Percentiles rank a stretch among this genome's conserved stretches.
These are phyloP conservation scores for Psilocybe tampanensis DNA, from an alignment of 768 basidiomycete species.

Conservation along the genomic window DNA sequence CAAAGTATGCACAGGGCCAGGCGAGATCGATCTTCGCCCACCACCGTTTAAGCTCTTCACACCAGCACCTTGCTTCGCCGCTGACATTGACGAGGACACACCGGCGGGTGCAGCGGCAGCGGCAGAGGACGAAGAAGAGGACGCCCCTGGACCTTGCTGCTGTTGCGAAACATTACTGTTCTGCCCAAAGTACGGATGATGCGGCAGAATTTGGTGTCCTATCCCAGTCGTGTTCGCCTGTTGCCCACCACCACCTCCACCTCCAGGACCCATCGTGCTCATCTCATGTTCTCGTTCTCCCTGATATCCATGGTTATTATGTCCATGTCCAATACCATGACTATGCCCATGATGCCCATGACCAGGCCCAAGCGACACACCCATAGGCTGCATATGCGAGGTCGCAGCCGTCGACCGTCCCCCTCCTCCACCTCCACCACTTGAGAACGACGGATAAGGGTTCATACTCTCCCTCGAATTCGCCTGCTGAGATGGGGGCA, in stretches of 20 bases:
- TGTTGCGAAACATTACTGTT: slow-evolving; percentile 22
- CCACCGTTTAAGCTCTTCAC: slow-evolving; percentile 22
- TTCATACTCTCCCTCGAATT: slow-evolving; percentile 13
- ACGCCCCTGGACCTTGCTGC: no score
- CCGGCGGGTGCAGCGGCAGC: no score
- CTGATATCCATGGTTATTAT: slow-evolving; percentile 21
- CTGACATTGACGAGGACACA: slow-evolving; percentile 7
- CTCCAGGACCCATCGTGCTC: slow-evolving; percentile 20
- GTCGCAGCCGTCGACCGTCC: not conserved
- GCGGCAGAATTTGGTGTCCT: slow-evolving; percentile 29
- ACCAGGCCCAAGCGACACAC: slow-evolving; percentile 1
- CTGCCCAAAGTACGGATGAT: slow-evolving; percentile 38
- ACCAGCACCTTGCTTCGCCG: slow-evolving; percentile 17
- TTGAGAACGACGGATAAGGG: slow-evolving; percentile 11
- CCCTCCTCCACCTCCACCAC: slow-evolving; percentile 3
- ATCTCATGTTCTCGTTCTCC: slow-evolving; percentile 29
- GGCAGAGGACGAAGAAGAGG: no score
- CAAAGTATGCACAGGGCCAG: no score
- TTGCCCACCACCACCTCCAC: not conserved
- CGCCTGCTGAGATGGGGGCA: slow-evolving; percentile 1
- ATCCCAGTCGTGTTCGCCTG: slow-evolving; percentile 15
- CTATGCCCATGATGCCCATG: no score
- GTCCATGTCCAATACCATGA: not conserved
- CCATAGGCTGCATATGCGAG: slow-evolving; percentile 14
- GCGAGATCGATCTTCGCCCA: slow-evolving; percentile 40